Base-by-base conservation (phyloP, 371 early-diverging fungal genomes). In the Mortierella sp. region DNA sequence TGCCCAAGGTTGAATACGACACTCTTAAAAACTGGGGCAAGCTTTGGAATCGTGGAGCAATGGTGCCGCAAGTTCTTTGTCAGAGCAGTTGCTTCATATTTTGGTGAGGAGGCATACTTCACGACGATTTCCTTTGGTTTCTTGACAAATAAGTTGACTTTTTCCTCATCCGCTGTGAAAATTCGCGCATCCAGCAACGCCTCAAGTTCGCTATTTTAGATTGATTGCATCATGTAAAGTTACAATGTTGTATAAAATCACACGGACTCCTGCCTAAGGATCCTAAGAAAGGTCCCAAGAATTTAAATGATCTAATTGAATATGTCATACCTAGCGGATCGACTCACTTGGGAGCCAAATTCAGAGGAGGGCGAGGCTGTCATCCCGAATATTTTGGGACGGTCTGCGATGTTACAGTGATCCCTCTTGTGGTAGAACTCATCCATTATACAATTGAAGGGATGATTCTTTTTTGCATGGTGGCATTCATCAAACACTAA, bases 401-500 rank as follows among this genome's bases (percentile, higher is more conserved):
- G 80, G 7, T 85, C 74, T 44, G 26, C 43, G 5, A 37, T 5
- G 37, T 9, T 37, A 37, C 37, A 37, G 9, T 37, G 37, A 9
- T 3, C 37, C 9, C 37, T 37, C 5, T 37, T 9, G 53, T 88
- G 84, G 72, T 96, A 97, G 74, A 94, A 94, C 62, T 94, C 89
- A 21, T 87, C 83, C 95, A 97, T 95, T 46, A 98, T 92, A 37
- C 89, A 76, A 65, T 92, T 90, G 81, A 94, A 97, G 0, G 94
- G 92, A 66, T 96, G 95, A 37, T 85, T 82, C 69, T 92, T 93
- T 18, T 92, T 86, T 5, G 95, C 89, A 76, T 97, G 96, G 77
- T 98, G 98, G 62, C 95, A 94, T 80, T 98, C 98, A 75, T 98
- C 98, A 79, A 98, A 94, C 4, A 98, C 85, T 12, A 98, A 70